These are phyloP conservation scores for Populus tomentosa DNA, from an alignment of 441 rosid species.

Conservation along the genomic window DNA sequence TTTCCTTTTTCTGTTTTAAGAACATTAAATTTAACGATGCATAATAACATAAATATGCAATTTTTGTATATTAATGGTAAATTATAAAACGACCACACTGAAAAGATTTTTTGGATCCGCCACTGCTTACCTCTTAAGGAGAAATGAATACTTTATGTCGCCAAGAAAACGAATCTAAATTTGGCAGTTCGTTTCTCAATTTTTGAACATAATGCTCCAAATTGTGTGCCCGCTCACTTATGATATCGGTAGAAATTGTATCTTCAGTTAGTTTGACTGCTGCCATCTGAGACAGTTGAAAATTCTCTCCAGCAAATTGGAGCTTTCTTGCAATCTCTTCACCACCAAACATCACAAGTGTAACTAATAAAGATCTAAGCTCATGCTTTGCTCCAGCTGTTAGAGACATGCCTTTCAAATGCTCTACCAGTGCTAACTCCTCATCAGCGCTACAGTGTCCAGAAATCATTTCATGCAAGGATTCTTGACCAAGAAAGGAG, in stretches of 20 bases:
- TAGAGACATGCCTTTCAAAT: constrained; percentile 79
- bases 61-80: background rate
- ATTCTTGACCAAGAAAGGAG: constrained; percentile 1
- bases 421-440: constrained; percentile 91
- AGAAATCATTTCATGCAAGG: constrained; percentile 8
- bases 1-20: no score
- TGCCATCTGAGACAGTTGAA: constrained; percentile 72
- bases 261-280: constrained; percentile 80
- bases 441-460: constrained; percentile 67
- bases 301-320: constrained; percentile 61
- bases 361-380: constrained; percentile 64
- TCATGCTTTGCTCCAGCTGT: constrained; percentile 64
- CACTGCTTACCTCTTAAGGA: constrained; percentile 34
- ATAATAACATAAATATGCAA: background rate
- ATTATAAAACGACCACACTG: background rate
- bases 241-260: constrained; percentile 40
- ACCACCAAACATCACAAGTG: constrained; percentile 70
- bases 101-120: background rate
- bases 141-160: constrained; percentile 57
- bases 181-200: constrained; percentile 35
- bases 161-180: constrained; percentile 63
- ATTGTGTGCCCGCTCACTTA: constrained; percentile 52
- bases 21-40: background rate
- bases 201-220: constrained; percentile 50
- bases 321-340: constrained; percentile 65